phyloP scores from a whole-genome alignment of 2,329 filamentous ascomycete genomes.

The Alternaria incomplexa region DNA sequence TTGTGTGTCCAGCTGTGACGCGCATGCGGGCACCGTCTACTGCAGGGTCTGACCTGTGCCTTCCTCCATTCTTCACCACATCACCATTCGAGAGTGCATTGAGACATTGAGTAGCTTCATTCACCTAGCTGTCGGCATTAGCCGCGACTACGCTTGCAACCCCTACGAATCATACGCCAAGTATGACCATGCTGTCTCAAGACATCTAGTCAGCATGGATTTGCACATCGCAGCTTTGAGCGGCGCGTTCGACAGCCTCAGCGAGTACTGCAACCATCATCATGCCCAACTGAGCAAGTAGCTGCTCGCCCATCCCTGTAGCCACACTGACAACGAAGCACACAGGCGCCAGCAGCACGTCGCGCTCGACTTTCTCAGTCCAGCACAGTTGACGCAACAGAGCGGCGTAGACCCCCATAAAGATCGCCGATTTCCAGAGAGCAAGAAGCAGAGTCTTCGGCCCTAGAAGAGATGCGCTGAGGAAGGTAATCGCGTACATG shows the following conservation, averaged over 20 bases:
- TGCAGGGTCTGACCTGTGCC: neutral
- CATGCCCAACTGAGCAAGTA: neutral
- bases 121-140: neutral
- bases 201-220: no score
- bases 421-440: slow-evolving; percentile 1
- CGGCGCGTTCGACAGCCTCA: neutral
- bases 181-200: no score
- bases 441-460: neutral
- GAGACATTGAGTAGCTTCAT: no score
- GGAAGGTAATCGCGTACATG: neutral
- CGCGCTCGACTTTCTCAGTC: neutral
- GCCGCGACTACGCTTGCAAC: neutral
- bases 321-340: neutral
- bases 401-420: neutral
- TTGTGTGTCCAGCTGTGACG: neutral
- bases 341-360: slow-evolving; percentile 3
- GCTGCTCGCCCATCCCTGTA: slow-evolving; percentile 47
- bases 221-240: neutral
- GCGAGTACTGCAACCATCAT: neutral
- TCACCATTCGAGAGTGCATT: neutral
- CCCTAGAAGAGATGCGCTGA: neutral
- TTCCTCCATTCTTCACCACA: neutral
- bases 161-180: neutral
- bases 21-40: neutral
- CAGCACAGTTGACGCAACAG: neutral